These are phyloP conservation scores for Iberis pinnata DNA, from an alignment of 345 rosid species.

Conservation along the genomic window DNA sequence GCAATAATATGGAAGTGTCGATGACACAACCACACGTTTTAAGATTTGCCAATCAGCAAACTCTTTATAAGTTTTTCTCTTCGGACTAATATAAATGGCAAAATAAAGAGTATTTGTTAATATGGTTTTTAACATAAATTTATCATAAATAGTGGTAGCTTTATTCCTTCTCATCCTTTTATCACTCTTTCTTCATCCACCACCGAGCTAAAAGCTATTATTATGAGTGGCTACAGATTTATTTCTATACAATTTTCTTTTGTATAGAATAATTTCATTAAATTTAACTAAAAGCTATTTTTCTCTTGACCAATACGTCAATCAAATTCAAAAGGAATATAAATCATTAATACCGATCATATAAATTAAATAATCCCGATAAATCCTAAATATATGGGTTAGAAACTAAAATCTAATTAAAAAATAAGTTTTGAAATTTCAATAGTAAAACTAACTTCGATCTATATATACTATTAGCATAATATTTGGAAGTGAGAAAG, in stretches of 20 bases:
- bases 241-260: not conserved
- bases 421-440: not conserved
- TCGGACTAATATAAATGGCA: no score
- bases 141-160: no score
- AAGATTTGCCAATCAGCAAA: no score
- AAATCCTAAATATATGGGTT: not conserved
- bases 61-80: no score
- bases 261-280: not conserved
- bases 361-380: not conserved
- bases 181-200: constrained; percentile 18
- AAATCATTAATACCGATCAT: not conserved
- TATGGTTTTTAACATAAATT: no score
- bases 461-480: no score
- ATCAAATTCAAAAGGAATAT: no score
- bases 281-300: no score
- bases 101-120: no score
- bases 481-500: no score
- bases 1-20: no score
- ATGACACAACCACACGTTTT: no score
- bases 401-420: not conserved
- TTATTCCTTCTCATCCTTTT: not conserved
- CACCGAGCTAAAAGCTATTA: constrained; percentile 3
- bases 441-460: not conserved
- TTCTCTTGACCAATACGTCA: not conserved
- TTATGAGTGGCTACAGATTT: not conserved